Conservation (phyloP, 192 early-diverging fungal species). For the Linnemannia hyalina region DNA sequence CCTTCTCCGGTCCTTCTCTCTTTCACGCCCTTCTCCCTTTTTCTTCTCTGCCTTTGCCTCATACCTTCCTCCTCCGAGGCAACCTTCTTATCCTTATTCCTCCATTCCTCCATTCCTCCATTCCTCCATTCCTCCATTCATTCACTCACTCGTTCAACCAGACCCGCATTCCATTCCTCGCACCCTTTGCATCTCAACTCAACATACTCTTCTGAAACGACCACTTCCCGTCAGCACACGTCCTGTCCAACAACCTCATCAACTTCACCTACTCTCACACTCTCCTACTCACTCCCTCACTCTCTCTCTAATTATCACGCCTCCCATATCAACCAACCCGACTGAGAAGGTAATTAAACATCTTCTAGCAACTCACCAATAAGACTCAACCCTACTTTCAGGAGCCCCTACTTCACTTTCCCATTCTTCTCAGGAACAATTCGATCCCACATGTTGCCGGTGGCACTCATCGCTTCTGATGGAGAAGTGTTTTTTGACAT, state of each 20-base stretch:
- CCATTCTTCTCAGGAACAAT: no score
- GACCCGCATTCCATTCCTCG: conserved; percentile 2
- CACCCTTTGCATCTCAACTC: background rate
- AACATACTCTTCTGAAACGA: background rate
- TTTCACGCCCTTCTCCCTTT: background rate
- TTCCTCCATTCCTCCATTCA: background rate
- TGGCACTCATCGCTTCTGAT: background rate
- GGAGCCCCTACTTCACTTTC: background rate
- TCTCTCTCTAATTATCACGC: background rate
- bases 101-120: background rate
- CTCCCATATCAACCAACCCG: background rate
- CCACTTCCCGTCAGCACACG: background rate
- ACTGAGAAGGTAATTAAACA: background rate
- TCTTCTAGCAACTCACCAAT: background rate
- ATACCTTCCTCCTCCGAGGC: background rate
- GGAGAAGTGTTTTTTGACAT: background rate
- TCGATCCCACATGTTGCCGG: no score
- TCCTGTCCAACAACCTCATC: background rate
- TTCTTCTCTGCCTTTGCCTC: background rate
- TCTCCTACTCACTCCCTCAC: background rate
- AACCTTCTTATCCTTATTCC: background rate
- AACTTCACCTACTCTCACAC: background rate
- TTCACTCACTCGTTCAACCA: background rate
- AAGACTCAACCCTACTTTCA: background rate
- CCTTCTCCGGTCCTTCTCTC: background rate